Percentiles rank a stretch among this genome's conserved stretches.
Conservation (phyloP, 331 rosid genomes). For the Malus hybrid region DNA sequence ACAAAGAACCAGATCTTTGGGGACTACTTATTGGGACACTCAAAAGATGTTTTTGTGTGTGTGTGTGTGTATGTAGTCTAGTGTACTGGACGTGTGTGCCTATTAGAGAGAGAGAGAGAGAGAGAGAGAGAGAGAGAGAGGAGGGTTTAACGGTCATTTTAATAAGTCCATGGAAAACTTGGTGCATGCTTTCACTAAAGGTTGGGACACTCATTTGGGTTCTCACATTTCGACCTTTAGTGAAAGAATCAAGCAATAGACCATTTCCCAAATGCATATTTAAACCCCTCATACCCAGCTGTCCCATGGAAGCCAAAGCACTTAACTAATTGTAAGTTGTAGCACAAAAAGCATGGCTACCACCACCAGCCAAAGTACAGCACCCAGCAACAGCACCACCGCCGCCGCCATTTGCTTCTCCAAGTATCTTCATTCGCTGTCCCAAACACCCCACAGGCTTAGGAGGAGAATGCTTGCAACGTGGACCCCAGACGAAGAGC, state of each 20-base stretch:
- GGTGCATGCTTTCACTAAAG: conserved; percentile 33
- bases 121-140: neutral
- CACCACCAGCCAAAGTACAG: conserved; percentile 9
- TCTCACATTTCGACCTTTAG: conserved; percentile 24
- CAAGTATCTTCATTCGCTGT: conserved; percentile 52
- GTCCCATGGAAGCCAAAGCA: conserved; percentile 30
- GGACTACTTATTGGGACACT: conserved; percentile 16
- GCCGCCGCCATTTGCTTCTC: conserved; percentile 29
- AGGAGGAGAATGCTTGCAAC: conserved; percentile 84
- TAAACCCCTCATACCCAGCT: conserved; percentile 28
- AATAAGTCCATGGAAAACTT: neutral
- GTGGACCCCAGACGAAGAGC: conserved; percentile 89
- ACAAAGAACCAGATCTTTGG: neutral
- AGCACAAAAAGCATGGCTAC: conserved; percentile 30
- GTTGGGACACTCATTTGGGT: conserved; percentile 24
- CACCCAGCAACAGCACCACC: conserved; percentile 10
- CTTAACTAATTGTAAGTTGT: neutral
- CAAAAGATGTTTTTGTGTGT: neutral
- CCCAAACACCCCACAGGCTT: conserved; percentile 77
- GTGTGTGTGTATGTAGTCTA: neutral
- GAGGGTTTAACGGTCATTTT: conserved; percentile 6
- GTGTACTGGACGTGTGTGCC: no score
- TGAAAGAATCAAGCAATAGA: conserved; percentile 29
- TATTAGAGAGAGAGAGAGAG: neutral
- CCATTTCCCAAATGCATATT: conserved; percentile 36